Conservation (phyloP, 1,284 basidiomycete species). For the Ceratobasidium sp. region DNA sequence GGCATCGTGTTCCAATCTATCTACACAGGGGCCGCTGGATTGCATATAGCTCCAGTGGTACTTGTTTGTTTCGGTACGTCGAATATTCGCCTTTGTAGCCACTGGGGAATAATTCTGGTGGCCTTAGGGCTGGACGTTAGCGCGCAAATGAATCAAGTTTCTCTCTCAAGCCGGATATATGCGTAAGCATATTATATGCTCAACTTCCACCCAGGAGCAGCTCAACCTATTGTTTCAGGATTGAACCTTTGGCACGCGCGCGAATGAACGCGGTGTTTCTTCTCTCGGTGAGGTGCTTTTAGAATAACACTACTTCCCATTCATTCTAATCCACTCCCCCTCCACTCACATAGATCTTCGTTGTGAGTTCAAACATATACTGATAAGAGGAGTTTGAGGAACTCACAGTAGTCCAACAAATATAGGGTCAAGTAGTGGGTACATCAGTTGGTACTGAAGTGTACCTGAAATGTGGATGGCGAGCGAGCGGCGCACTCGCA, state of each 20-base stretch:
- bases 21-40: slow-evolving; percentile 71
- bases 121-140: slow-evolving; percentile 62
- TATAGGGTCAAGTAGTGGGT: slow-evolving; percentile 74
- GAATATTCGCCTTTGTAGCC: not conserved
- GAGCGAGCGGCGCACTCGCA: slow-evolving; percentile 66
- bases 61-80: slow-evolving; percentile 62
- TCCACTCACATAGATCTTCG: slow-evolving; percentile 57
- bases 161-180: slow-evolving; percentile 60
- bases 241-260: slow-evolving; percentile 69
- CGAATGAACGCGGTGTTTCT: slow-evolving; percentile 77
- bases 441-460: slow-evolving; percentile 73
- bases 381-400: not conserved
- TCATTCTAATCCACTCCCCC: not conserved
- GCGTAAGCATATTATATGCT: slow-evolving; percentile 52
- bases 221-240: slow-evolving; percentile 58
- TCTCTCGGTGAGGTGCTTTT: slow-evolving; percentile 63
- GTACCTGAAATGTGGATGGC: slow-evolving; percentile 74
- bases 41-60: slow-evolving; percentile 71
- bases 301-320: slow-evolving; percentile 49
- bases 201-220: too few species aligned
- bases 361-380: slow-evolving; percentile 49
- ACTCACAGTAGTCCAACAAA: slow-evolving; percentile 49
- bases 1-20: slow-evolving; percentile 65
- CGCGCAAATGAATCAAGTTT: slow-evolving; percentile 61
- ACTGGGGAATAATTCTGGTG: too few species aligned